Conservation (phyloP, 148 eudicot genomes). For the Rhododendron griersonianum region DNA sequence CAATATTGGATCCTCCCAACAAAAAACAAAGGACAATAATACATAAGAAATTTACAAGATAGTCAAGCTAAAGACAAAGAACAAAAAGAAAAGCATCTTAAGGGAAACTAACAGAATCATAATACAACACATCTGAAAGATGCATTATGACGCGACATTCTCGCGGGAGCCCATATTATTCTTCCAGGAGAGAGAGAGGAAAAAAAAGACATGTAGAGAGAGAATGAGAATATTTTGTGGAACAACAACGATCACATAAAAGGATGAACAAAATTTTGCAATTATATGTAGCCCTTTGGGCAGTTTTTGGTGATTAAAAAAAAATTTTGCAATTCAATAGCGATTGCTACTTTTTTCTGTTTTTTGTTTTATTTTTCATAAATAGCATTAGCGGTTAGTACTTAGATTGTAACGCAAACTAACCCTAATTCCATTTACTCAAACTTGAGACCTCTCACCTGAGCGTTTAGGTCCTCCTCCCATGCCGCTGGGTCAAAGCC, state of each 20-base stretch:
- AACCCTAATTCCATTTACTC: too few species aligned
- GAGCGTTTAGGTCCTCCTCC: too few species aligned
- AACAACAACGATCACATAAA: not conserved
- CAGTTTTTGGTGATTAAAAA: not conserved
- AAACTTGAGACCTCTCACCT: too few species aligned
- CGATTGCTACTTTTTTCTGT: not conserved
- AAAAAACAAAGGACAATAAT: not conserved
- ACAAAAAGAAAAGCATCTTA: not conserved
- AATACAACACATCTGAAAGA: not conserved
- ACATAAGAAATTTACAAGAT: not conserved
- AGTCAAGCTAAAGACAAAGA: not conserved
- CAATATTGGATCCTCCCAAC: not conserved
- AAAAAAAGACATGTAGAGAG: not conserved
- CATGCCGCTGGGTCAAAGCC: too few species aligned
- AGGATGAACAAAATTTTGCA: too few species aligned
- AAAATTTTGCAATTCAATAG: too few species aligned
- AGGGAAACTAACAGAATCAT: not conserved
- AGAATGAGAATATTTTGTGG: not conserved
- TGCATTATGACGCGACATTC: slow-evolving; percentile 30
- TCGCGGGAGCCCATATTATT: slow-evolving; percentile 21
- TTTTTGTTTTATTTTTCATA: not conserved
- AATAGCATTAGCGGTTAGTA: too few species aligned
- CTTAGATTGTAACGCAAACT: too few species aligned
- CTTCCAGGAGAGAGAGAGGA: not conserved
- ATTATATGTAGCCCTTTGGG: not conserved